Evolutionary conservation across 768 basidiomycete genomes (phyloP).

Genomic region (Phaeolepiota aurea): DNA sequence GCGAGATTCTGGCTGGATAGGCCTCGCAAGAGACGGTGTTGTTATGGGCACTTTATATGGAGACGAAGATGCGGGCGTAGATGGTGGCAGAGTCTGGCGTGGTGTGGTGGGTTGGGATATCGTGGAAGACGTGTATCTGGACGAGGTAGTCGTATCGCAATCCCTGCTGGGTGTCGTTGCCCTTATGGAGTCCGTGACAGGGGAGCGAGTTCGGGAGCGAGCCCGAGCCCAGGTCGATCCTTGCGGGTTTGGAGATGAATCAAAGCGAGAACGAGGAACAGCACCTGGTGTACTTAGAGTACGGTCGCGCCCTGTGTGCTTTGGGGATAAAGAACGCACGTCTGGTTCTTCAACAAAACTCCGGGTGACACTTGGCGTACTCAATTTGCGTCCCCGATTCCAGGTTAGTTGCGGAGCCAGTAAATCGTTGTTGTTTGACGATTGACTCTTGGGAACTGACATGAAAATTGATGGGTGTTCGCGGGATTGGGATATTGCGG

Average conservation of each 20-base stretch:
- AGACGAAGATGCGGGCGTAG: constrained; percentile 15
- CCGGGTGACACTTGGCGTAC: constrained; percentile 26
- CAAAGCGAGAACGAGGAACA: constrained; percentile 10
- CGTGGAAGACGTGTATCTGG: constrained; percentile 9
- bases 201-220: neutral
- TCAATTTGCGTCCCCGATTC: constrained; percentile 42
- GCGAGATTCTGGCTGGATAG: constrained; percentile 43
- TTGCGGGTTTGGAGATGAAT: constrained; percentile 6
- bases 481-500: constrained; percentile 7
- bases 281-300: constrained; percentile 23
- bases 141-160: neutral
- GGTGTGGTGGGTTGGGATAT: constrained; percentile 15
- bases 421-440: neutral
- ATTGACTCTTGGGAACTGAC: neutral
- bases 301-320: constrained; percentile 21
- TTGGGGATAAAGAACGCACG: neutral
- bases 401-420: constrained; percentile 29
- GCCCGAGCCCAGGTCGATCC: neutral
- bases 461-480: neutral
- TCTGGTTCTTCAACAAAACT: constrained; percentile 1
- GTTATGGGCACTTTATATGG: constrained; percentile 25
- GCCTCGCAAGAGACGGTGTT: constrained; percentile 40
- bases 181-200: constrained; percentile 5
- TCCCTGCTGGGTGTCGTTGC: neutral
- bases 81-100: constrained; percentile 13